Evolutionary conservation across 257 asterid genomes (phyloP), one percentile per base, ranked within the genome.

Genomic region (Solanum piurae): DNA sequence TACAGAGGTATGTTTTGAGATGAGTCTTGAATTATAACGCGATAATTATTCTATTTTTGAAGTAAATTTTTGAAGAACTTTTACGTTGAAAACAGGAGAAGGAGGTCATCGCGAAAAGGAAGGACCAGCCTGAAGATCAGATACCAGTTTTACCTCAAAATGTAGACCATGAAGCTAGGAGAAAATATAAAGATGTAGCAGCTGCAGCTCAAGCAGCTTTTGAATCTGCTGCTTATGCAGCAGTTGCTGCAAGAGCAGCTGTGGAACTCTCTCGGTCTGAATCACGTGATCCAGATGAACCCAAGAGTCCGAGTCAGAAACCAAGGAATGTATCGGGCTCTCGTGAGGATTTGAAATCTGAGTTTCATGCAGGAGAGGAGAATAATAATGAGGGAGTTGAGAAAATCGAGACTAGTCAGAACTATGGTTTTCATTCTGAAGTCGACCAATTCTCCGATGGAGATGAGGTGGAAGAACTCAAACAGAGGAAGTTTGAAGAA

Each of bases 181-280:
- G 89, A 68, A 91, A 92, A 87, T 96, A 96, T 93, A 95, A 87
- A 87, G 97, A 96, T 79, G 99, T 93, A 76, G 99, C 94, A 16
- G 95, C 95, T 74, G 99, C 99, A 66, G 99, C 99, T 1, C 98
- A 95, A 89, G 98, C 95, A 80, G 99, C 99, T 2, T 95, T 97
- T 76, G 94, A 95, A 31, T 95, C 98, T 1, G 99, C 99, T 7
- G 98, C 98, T 85, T 93, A 92, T 87, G 99, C 99, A 0, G 99
- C 99, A 0, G 94, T 88, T 2, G 99, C 99, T 49, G 99, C 99
- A 73, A 92, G 95, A 88, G 98, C 94, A 3, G 99, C 98, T 8
- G 97, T 97, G 79, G 93, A 95, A 55, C 92, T 96, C 52, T 94
- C 98, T 33, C 96, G 95, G 25, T 77, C 93, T 23, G 96, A 91